Percentiles rank a stretch among this genome's conserved stretches.
Conservation (phyloP, 2,329 filamentous ascomycete species). For the Talaromyces sp. region DNA sequence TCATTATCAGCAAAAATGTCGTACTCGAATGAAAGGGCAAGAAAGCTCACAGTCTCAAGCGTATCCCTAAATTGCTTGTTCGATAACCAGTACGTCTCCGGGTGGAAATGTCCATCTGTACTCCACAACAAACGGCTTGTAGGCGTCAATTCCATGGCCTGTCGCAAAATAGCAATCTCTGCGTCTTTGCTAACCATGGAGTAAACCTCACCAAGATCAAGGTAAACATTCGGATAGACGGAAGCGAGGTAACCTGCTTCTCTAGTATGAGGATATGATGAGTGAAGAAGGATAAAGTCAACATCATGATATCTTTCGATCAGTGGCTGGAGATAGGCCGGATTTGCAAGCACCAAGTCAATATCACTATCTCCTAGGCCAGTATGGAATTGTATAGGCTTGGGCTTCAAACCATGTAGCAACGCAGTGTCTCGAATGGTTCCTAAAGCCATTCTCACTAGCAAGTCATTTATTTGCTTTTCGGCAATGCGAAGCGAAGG, state of each 20-base stretch:
- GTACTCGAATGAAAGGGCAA: neutral
- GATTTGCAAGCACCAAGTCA: conserved; percentile 64
- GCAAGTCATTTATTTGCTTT: conserved; percentile 63
- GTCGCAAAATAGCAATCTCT: conserved; percentile 65
- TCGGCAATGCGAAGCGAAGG: conserved; percentile 51
- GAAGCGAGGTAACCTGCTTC: conserved; percentile 75
- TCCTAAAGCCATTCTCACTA: conserved; percentile 63
- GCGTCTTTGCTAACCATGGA: conserved; percentile 73
- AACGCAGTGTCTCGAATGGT: conserved; percentile 48
- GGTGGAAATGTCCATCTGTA: conserved; percentile 75
- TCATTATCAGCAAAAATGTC: neutral
- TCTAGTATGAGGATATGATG: conserved; percentile 75
- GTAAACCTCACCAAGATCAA: conserved; percentile 80
- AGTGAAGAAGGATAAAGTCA: conserved; percentile 74
- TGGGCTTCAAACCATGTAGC: conserved; percentile 47
- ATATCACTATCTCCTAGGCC: conserved; percentile 80
- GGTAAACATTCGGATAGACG: conserved; percentile 74
- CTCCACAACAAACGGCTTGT: conserved; percentile 75
- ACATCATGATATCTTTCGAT: conserved; percentile 67
- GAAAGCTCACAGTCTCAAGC: conserved; percentile 58
- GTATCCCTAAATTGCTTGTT: conserved; percentile 69
- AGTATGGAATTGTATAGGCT: conserved; percentile 80
- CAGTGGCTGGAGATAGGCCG: conserved; percentile 69
- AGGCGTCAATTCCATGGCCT: conserved; percentile 72
- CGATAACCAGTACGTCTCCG: conserved; percentile 72